Evolutionary conservation across 306 rosid species (phyloP), one percentile per base, ranked within the genome.

Genomic region (Malus sylvestris): DNA sequence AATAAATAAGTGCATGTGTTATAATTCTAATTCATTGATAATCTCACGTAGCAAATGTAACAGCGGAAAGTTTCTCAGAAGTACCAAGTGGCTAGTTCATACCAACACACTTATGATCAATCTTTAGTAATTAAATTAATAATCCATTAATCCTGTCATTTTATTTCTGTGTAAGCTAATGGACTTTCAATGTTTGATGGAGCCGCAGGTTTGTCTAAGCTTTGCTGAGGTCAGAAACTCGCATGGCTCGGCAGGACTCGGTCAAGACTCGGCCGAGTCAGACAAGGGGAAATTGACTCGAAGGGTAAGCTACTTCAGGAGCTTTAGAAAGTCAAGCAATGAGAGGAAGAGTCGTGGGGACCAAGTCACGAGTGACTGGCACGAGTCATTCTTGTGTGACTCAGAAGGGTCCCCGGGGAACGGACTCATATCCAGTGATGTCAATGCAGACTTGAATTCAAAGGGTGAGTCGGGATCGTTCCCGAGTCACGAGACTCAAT

Each of bases 131-230:
- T 38, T 38, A 38, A 38, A 72, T 55, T 5, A 55, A 18, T 33
- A 11, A 18, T 15, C 40, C 15, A 55, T 10, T 33, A 11, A 18
- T 15, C 40, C 15, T 3, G 10, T 5, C 33, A 6, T 44, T 42
- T 45, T 14, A 44, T 15, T 68, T 68, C 38, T 14, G 12, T 12
- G 30, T 60, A 25, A 27, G 19, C 19, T 61, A 27, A 27, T 33
- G 52, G 55, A 22, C 18, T 72, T 72, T 60, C 30, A 25, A 60
- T 42, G 27, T 18, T 11, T 45, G 32, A 30, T 76, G 79, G 40
- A 35, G 19, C 42, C 73, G 70, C 80, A 89, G 98, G 91, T 89
- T 18, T 58, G 78, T 46, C 12, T 86, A 23, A 89, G 82, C 66
- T 64, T 88, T 55, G 72, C 68, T 68, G 88, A 90, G 80, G 42